Evolutionary conservation across 495 filamentous ascomycete species (phyloP).

Genomic region (Clohesyomyces aquaticus): DNA sequence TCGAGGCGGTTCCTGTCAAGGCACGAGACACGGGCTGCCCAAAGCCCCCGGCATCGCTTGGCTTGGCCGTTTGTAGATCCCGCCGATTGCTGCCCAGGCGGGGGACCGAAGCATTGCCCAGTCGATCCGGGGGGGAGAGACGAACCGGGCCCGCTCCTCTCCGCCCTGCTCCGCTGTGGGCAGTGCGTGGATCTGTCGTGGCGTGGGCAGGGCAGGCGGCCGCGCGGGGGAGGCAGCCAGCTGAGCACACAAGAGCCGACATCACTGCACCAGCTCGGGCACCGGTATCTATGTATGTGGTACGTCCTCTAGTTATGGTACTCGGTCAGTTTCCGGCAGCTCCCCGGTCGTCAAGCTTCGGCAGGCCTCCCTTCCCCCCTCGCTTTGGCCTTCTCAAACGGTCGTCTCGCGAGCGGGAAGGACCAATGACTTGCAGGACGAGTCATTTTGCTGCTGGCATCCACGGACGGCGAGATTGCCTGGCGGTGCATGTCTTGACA

Average conservation of each 20-base stretch:
- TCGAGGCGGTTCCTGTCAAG: conserved; percentile 1
- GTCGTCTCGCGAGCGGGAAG: background rate
- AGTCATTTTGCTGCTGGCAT: background rate
- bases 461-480: background rate
- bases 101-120: background rate
- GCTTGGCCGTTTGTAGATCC: conserved; percentile 23
- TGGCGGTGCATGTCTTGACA: background rate
- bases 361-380: background rate
- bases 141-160: background rate
- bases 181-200: no score
- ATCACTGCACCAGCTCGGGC: no score
- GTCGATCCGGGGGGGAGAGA: background rate
- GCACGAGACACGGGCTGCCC: conserved; percentile 21
- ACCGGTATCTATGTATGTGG: no score
- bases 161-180: background rate
- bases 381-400: background rate
- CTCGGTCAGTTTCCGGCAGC: no score
- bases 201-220: background rate
- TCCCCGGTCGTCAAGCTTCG: no score
- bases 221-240: background rate
- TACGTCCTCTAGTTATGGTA: no score
- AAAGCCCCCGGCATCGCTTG: conserved; percentile 5
- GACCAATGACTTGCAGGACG: conserved; percentile 8
- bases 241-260: no score
- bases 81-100: background rate